These are phyloP conservation scores for Moesziomyces aphidis DNA, from an alignment of 1,284 basidiomycete species.

Conservation along the genomic window DNA sequence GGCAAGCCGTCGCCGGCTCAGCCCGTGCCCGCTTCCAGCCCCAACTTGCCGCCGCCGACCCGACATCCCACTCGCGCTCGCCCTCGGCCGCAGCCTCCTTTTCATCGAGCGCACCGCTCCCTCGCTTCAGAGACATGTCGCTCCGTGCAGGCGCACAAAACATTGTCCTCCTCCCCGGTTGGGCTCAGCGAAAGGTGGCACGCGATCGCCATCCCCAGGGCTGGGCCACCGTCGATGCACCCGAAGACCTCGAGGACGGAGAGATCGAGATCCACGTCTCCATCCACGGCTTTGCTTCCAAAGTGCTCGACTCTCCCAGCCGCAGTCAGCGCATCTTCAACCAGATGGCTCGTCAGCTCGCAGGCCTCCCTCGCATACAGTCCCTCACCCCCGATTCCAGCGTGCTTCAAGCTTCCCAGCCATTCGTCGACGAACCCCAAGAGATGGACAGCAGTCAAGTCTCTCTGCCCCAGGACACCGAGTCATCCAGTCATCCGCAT, in stretches of 20 bases:
- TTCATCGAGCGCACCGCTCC: conserved; percentile 14
- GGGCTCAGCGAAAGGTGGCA: conserved; percentile 45
- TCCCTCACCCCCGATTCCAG: conserved; percentile 12
- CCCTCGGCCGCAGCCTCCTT: conserved; percentile 14
- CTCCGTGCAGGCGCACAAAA: conserved; percentile 25
- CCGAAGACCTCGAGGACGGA: conserved; percentile 47
- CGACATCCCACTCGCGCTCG: background rate
- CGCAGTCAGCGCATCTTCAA: conserved; percentile 50
- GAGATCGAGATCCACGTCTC: conserved; percentile 49
- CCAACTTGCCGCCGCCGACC: conserved; percentile 6
- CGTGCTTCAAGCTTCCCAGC: conserved; percentile 14
- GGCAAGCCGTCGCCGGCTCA: conserved; percentile 36
- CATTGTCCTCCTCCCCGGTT: conserved; percentile 45
- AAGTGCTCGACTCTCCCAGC: conserved; percentile 27
- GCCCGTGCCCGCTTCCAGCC: conserved; percentile 25
- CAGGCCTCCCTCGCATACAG: conserved; percentile 38
- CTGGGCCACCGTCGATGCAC: conserved; percentile 39
- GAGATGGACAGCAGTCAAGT: conserved; percentile 13
- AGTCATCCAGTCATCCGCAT: conserved; percentile 4
- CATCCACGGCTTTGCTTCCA: conserved; percentile 38
- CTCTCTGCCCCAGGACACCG: background rate
- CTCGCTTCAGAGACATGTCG: conserved; percentile 26
- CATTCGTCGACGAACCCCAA: conserved; percentile 38
- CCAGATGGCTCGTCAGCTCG: conserved; percentile 51
- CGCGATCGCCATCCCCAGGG: conserved; percentile 49